Conservation (phyloP, 495 filamentous ascomycete genomes). For the Xylaria cubensis region DNA sequence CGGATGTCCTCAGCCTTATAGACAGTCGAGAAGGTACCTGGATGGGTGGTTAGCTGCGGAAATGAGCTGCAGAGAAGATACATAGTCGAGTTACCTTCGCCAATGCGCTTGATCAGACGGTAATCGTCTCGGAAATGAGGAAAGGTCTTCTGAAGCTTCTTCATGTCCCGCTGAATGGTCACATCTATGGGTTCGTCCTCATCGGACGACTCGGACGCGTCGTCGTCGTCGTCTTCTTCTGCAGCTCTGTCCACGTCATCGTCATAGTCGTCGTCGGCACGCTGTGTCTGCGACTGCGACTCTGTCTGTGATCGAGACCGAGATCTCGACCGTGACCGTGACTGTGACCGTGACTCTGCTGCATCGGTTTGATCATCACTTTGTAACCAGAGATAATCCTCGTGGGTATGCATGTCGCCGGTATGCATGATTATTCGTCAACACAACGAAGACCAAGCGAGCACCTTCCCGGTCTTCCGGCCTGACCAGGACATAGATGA, state of each 20-base stretch:
- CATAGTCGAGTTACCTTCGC: constrained; percentile 70
- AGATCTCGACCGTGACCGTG: background rate
- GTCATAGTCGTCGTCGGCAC: constrained; percentile 40
- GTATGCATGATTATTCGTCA: constrained; percentile 19
- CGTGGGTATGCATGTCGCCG: too few species aligned
- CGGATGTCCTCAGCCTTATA: constrained; percentile 98
- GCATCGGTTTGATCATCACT: constrained; percentile 30
- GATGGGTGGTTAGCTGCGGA: background rate
- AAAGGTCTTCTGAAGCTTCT: constrained; percentile 79
- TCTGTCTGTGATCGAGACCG: background rate
- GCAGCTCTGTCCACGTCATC: constrained; percentile 40
- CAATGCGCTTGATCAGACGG: constrained; percentile 93
- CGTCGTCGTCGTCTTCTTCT: constrained; percentile 40
- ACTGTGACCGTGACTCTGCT: constrained; percentile 13
- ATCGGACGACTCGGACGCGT: constrained; percentile 59
- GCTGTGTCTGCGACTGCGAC: constrained; percentile 29
- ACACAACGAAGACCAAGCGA: background rate
- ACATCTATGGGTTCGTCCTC: constrained; percentile 71
- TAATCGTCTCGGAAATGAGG: constrained; percentile 81
- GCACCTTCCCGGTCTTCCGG: background rate
- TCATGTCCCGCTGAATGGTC: constrained; percentile 83
- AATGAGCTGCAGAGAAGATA: too few species aligned
- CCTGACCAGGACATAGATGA: background rate
- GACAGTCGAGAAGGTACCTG: constrained; percentile 96
- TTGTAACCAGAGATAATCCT: constrained; percentile 44